Evolutionary conservation across 1,284 basidiomycete species (phyloP).

Genomic region (Moniliella sp.): DNA sequence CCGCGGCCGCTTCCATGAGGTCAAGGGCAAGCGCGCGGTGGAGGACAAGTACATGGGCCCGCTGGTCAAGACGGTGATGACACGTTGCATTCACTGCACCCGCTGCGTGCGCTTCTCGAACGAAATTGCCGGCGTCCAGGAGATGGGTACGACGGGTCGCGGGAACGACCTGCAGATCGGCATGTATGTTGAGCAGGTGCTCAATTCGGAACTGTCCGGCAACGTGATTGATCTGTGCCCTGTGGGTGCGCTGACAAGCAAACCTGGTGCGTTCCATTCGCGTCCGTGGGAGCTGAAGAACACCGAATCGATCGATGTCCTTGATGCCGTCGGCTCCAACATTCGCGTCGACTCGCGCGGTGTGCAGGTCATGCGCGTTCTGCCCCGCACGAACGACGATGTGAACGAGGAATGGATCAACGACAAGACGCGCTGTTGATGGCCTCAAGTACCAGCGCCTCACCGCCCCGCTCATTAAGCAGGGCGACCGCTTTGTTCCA

Average conservation of each 20-base stretch:
- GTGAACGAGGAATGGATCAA: conserved; percentile 99
- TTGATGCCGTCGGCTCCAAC: conserved; percentile 93
- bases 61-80: conserved; percentile 97
- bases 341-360: conserved; percentile 90
- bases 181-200: conserved; percentile 88
- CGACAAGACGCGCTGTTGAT: conserved; percentile 92
- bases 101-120: conserved; percentile 97
- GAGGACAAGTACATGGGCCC: conserved; percentile 97
- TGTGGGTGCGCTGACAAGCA: conserved; percentile 89
- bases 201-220: conserved; percentile 90
- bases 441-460: conserved; percentile 86
- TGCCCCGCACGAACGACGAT: conserved; percentile 86
- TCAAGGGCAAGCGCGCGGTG: conserved; percentile 85
- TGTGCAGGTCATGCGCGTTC: conserved; percentile 86
- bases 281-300: conserved; percentile 97
- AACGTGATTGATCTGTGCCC: conserved; percentile 87
- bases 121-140: conserved; percentile 93
- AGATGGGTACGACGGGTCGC: conserved; percentile 83
- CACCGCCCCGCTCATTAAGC: conserved; percentile 71
- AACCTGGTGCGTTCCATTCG: conserved; percentile 90
- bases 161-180: conserved; percentile 98
- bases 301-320: conserved; percentile 88
- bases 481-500: conserved; percentile 73
- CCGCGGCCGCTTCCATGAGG: conserved; percentile 90
- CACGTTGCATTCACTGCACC: conserved; percentile 96